Evolutionary conservation across 805 yeast species (phyloP).

Genomic region (Myxozyma melibiosi): DNA sequence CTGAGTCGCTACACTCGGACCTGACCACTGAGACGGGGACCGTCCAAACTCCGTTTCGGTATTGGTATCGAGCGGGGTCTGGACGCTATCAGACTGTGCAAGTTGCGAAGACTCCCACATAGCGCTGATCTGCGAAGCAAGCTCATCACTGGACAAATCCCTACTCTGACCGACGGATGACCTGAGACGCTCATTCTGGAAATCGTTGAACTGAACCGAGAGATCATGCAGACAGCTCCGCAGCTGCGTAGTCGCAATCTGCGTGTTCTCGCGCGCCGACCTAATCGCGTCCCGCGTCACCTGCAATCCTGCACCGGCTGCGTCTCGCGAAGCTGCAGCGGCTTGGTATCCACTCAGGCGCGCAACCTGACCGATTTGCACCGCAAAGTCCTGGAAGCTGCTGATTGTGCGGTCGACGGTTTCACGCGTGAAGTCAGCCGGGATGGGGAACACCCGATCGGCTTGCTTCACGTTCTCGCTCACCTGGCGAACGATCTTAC

Average conservation of each 20-base stretch:
- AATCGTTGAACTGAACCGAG: slow-evolving; percentile 11
- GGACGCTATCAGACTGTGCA: slow-evolving; percentile 1
- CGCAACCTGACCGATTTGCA: slow-evolving; percentile 26
- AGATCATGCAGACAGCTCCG: slow-evolving; percentile 21
- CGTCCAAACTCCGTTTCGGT: slow-evolving; percentile 4
- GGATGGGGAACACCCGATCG: background rate
- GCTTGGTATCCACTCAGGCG: slow-evolving; percentile 16
- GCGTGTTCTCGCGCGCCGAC: slow-evolving; percentile 21
- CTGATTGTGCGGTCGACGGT: slow-evolving; percentile 17
- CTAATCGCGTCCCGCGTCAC: slow-evolving; percentile 23
- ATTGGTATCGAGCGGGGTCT: slow-evolving; percentile 1
- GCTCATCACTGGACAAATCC: background rate
- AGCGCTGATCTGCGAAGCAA: slow-evolving; percentile 14
- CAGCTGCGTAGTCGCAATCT: slow-evolving; percentile 17
- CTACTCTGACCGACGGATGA: background rate
- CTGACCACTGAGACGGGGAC: background rate
- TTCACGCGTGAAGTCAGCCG: slow-evolving; percentile 7
- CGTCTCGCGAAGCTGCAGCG: slow-evolving; percentile 18
- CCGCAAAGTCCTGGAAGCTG: slow-evolving; percentile 23
- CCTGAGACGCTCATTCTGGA: background rate
- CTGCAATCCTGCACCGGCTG: slow-evolving; percentile 19
- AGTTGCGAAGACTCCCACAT: slow-evolving; percentile 12
- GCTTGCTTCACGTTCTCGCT: slow-evolving; percentile 6
- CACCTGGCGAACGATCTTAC: slow-evolving; percentile 16
- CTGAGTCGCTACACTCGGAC: background rate